Percentiles rank a stretch among this genome's conserved stretches.
These are phyloP conservation scores for Populus tremula DNA, from an alignment of 345 rosid genomes.

Conservation along the genomic window DNA sequence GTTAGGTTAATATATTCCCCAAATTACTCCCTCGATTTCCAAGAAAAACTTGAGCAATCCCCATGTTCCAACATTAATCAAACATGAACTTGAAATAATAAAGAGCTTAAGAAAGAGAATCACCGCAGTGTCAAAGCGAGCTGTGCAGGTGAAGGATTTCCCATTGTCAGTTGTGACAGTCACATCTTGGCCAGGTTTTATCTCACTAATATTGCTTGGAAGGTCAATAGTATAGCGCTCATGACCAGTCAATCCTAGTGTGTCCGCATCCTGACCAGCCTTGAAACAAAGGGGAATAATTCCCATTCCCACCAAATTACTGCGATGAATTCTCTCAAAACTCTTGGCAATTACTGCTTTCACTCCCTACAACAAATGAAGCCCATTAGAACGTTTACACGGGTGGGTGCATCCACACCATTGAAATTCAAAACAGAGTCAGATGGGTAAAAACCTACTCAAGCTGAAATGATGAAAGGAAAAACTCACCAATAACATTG, in stretches of 20 bases:
- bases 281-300: conserved; percentile 90
- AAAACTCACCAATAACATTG: conserved; percentile 18
- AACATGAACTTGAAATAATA: background rate
- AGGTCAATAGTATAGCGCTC: conserved; percentile 88
- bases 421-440: too few species aligned
- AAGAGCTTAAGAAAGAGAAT: background rate
- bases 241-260: conserved; percentile 81
- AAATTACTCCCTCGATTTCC: too few species aligned
- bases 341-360: conserved; percentile 95
- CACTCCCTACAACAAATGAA: too few species aligned
- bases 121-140: conserved; percentile 98
- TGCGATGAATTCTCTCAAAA: conserved; percentile 96
- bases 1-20: too few species aligned
- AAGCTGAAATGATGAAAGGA: background rate
- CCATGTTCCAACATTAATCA: too few species aligned
- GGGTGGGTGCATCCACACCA: too few species aligned
- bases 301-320: conserved; percentile 99
- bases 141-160: conserved; percentile 87
- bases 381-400: too few species aligned
- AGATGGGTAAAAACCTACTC: background rate
- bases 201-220: conserved; percentile 61
- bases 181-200: conserved; percentile 95
- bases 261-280: conserved; percentile 89
- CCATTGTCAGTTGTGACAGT: conserved; percentile 75
- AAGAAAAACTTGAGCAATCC: too few species aligned